These are phyloP conservation scores for Trametes villosa DNA, from an alignment of 768 basidiomycete genomes.

Conservation along the genomic window DNA sequence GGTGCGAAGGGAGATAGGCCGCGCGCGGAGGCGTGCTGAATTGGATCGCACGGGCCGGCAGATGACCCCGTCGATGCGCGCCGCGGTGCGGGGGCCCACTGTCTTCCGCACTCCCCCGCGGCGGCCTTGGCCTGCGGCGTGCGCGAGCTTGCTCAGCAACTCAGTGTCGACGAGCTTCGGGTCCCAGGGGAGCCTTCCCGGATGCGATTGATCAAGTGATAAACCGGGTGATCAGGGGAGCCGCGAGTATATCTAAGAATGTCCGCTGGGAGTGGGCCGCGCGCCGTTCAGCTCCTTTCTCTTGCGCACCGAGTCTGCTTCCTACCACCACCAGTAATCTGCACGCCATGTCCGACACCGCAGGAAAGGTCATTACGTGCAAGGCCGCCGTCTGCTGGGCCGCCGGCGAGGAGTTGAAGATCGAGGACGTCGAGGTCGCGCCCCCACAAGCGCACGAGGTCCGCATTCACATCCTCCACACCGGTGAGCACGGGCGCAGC, in stretches of 20 bases:
- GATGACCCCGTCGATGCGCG: slow-evolving; percentile 4
- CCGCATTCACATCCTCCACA: slow-evolving; percentile 89
- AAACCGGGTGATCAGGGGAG: slow-evolving; percentile 23
- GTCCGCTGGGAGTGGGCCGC: slow-evolving; percentile 10
- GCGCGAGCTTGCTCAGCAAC: slow-evolving; percentile 16
- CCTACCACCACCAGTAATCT: slow-evolving; percentile 15
- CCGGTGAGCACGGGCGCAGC: slow-evolving; percentile 54
- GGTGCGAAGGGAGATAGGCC: slow-evolving; percentile 14
- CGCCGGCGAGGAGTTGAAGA: slow-evolving; percentile 80
- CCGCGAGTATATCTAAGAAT: slow-evolving; percentile 24
- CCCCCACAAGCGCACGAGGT: slow-evolving; percentile 92
- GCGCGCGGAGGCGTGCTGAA: not conserved
- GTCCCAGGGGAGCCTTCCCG: slow-evolving; percentile 6
- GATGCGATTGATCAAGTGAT: slow-evolving; percentile 29
- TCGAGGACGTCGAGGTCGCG: slow-evolving; percentile 93
- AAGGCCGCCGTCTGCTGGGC: slow-evolving; percentile 97
- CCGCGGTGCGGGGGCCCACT: not conserved
- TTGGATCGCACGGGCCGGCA: slow-evolving; percentile 6
- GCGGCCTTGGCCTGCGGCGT: slow-evolving; percentile 15
- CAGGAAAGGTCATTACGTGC: slow-evolving; percentile 79
- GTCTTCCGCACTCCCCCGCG: slow-evolving; percentile 18
- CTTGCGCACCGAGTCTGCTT: slow-evolving; percentile 29
- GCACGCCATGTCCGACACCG: slow-evolving; percentile 67
- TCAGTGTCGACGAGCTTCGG: slow-evolving; percentile 18
- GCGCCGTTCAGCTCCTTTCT: no score